Percentiles rank a stretch among this genome's conserved stretches.
Evolutionary conservation across 2,329 filamentous ascomycete species (phyloP).

Genomic region (Hirsutella minnesotensis): DNA sequence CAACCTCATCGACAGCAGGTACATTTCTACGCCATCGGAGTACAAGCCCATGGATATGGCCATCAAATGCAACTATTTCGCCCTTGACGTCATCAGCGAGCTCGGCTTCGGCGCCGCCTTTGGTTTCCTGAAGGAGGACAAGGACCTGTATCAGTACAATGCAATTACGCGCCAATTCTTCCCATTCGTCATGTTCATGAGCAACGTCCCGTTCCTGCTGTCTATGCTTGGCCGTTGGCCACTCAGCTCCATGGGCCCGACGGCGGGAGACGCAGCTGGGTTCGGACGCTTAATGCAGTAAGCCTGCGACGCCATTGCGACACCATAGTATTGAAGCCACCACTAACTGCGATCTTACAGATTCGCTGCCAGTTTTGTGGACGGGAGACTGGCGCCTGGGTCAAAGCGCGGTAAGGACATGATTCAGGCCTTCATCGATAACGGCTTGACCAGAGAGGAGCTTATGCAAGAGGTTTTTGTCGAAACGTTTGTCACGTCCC

Average conservation of each 20-base stretch:
- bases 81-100: constrained; percentile 41
- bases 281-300: constrained; percentile 1
- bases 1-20: constrained; percentile 4
- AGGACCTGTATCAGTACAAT: constrained; percentile 36
- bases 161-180: constrained; percentile 20
- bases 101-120: constrained; percentile 38
- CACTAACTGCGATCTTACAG: too few species aligned
- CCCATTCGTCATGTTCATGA: constrained; percentile 6
- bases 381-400: constrained; percentile 13
- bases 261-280: neutral
- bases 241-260: neutral
- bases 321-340: too few species aligned
- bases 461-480: constrained; percentile 14
- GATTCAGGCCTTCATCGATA: constrained; percentile 18
- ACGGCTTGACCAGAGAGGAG: constrained; percentile 14
- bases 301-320: neutral
- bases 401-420: constrained; percentile 17
- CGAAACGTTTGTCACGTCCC: constrained; percentile 6
- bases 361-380: constrained; percentile 16
- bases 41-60: constrained; percentile 5
- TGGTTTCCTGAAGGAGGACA: constrained; percentile 32
- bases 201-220: constrained; percentile 5
- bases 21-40: constrained; percentile 1
- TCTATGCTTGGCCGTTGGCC: constrained; percentile 1
- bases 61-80: constrained; percentile 40